Conservation (phyloP, 2,329 filamentous ascomycete genomes). For the Mariannaea sp. region DNA sequence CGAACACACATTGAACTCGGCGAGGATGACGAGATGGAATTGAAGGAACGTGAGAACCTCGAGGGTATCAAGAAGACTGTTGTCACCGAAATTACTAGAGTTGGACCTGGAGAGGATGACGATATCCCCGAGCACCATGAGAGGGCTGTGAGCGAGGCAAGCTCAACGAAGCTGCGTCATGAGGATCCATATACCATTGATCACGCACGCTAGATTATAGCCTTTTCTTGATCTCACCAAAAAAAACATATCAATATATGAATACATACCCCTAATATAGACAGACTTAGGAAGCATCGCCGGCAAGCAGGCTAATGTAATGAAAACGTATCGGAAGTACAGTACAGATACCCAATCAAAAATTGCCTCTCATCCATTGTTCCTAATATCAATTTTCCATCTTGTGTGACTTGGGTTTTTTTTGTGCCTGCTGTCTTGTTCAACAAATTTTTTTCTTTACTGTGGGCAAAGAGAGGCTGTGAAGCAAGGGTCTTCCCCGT, state of each 20-base stretch:
- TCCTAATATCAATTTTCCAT: not conserved
- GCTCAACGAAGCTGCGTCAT: slow-evolving; percentile 28
- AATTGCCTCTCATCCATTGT: too few species aligned
- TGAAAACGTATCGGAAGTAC: slow-evolving; percentile 19
- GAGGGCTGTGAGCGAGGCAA: slow-evolving; percentile 35
- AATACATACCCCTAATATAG: slow-evolving; percentile 21
- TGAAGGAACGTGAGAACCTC: slow-evolving; percentile 22
- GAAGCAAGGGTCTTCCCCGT: slow-evolving; percentile 17
- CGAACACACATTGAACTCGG: slow-evolving; percentile 31
- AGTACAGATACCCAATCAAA: slow-evolving; percentile 10
- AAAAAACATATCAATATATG: slow-evolving; percentile 2
- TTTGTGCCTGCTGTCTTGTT: not conserved
- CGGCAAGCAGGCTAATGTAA: slow-evolving; percentile 25
- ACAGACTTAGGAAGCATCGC: slow-evolving; percentile 22
- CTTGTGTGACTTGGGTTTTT: not conserved
- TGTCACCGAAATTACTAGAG: slow-evolving; percentile 18
- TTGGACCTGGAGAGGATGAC: slow-evolving; percentile 14
- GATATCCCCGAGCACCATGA: slow-evolving; percentile 34
- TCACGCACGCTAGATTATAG: slow-evolving; percentile 21
- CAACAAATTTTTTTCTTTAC: too few species aligned
- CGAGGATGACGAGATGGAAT: slow-evolving; percentile 27
- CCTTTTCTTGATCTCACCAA: not conserved
- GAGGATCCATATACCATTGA: slow-evolving; percentile 31
- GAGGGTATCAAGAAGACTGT: slow-evolving; percentile 25
- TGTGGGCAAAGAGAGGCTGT: slow-evolving; percentile 4